Evolutionary conservation across 371 early-diverging fungal genomes (phyloP).

Genomic region (Massospora cicadina): DNA sequence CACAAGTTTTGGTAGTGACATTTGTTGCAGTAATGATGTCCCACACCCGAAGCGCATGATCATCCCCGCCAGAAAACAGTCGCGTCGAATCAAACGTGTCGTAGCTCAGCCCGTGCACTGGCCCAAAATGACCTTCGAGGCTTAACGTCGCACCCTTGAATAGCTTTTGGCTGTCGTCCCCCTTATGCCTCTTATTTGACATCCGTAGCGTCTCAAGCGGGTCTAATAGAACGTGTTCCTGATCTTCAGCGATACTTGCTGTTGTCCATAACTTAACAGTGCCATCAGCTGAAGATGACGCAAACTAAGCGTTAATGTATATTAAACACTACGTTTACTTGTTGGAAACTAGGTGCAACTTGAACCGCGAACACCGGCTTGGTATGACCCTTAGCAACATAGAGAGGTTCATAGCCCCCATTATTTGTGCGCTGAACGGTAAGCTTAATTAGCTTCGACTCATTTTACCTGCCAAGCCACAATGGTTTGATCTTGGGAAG

Average conservation of each 20-base stretch:
- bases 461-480: slow-evolving; percentile 13
- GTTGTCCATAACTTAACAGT: slow-evolving; percentile 61
- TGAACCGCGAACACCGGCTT: slow-evolving; percentile 31
- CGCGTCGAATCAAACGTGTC: slow-evolving; percentile 23
- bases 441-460: too few species aligned
- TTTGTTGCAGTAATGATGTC: slow-evolving; percentile 60
- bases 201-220: slow-evolving; percentile 24
- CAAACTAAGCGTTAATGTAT: slow-evolving; percentile 31
- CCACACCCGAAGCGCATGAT: slow-evolving; percentile 84
- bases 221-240: slow-evolving; percentile 21
- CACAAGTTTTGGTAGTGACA: slow-evolving; percentile 43
- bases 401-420: background rate
- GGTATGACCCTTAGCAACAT: slow-evolving; percentile 10
- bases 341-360: slow-evolving; percentile 17
- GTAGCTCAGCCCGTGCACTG: slow-evolving; percentile 53
- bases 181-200: slow-evolving; percentile 27
- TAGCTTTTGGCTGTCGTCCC: slow-evolving; percentile 28
- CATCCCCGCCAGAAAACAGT: slow-evolving; percentile 78
- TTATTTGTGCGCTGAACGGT: background rate
- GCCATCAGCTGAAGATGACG: slow-evolving; percentile 62
- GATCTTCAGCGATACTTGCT: slow-evolving; percentile 30
- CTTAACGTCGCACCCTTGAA: slow-evolving; percentile 11
- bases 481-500: slow-evolving; percentile 16
- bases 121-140: slow-evolving; percentile 63
- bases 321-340: background rate